Conservation (phyloP, 495 filamentous ascomycete species). For the Tuber calosporum region DNA sequence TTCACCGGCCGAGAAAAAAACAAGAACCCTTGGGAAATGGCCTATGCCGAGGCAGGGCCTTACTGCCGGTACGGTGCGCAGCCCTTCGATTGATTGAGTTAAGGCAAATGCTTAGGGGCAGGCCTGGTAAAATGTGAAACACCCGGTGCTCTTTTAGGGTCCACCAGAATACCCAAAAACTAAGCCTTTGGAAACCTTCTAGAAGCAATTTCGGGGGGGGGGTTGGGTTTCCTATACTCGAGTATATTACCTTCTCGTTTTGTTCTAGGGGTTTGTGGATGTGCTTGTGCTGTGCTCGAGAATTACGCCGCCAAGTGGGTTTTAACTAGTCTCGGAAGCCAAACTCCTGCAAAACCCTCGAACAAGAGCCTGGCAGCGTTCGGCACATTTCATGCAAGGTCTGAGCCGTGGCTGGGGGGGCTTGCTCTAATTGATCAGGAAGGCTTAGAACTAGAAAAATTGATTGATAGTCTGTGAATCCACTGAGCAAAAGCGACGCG, state of each 20-base stretch:
- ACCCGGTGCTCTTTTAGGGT: background rate
- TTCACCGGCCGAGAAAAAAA: background rate
- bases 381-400: background rate
- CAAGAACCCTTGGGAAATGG: background rate
- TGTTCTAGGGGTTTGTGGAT: background rate
- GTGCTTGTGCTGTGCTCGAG: background rate
- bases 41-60: background rate
- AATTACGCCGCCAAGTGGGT: background rate
- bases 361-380: background rate
- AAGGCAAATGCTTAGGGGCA: background rate
- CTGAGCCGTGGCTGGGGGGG: background rate
- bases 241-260: background rate
- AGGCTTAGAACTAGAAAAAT: background rate
- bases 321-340: background rate
- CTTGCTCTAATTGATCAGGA: background rate
- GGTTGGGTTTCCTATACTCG: background rate
- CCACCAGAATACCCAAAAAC: background rate
- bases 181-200: background rate
- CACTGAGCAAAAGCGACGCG: too few species aligned
- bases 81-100: background rate
- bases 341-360: background rate
- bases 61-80: background rate
- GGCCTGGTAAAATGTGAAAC: background rate
- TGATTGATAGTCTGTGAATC: background rate
- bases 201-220: background rate